Percentiles rank a stretch among this genome's conserved stretches.
Conservation (phyloP, 495 filamentous ascomycete species). For the Tuber melanosporum region DNA sequence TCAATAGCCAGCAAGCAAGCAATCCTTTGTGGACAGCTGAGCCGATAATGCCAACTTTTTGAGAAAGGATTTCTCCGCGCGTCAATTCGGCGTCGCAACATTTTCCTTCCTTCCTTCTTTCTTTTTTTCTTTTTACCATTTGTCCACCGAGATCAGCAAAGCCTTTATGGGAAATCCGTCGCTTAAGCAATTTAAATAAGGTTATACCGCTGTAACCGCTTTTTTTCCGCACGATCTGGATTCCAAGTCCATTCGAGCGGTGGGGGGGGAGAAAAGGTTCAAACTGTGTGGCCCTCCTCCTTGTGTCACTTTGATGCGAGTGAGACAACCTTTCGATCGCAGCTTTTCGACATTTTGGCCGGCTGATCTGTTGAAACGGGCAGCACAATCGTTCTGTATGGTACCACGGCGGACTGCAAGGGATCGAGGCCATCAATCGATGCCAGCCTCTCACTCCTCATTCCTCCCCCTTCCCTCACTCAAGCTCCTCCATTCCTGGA, state of each 20-base stretch:
- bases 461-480: not conserved
- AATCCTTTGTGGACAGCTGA: not conserved
- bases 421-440: not conserved
- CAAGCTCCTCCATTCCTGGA: not conserved
- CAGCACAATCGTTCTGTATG: not conserved
- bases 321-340: not conserved
- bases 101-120: not conserved
- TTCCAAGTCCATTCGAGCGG: not conserved
- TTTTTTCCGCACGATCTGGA: not conserved
- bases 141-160: not conserved
- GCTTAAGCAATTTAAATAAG: slow-evolving; percentile 4
- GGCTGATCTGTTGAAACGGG: not conserved
- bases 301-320: not conserved
- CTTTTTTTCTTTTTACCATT: not conserved
- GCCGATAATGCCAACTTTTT: not conserved
- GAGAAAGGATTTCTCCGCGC: no score
- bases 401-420: not conserved
- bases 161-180: not conserved
- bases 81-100: no score
- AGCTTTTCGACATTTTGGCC: not conserved
- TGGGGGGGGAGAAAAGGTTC: not conserved
- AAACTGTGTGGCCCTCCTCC: not conserved
- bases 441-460: not conserved
- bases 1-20: not conserved
- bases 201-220: not conserved